Evolutionary conservation across 2,329 filamentous ascomycete genomes (phyloP).

Genomic region (Achaetomium macrosporum): DNA sequence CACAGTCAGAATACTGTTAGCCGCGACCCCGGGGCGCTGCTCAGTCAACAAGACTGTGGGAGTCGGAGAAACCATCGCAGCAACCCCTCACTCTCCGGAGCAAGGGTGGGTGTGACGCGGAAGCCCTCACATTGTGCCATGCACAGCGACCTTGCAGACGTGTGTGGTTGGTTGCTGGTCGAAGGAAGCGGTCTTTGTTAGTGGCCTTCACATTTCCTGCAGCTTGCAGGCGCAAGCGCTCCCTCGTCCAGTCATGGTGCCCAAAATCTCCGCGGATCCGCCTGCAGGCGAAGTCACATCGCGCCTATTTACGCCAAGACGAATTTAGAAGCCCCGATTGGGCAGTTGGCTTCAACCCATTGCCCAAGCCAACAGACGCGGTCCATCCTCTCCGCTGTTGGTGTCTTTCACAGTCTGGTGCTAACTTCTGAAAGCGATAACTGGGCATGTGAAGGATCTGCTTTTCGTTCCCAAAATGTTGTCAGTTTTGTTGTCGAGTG

Average conservation of each 20-base stretch:
- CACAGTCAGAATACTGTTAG: not conserved
- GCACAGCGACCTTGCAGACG: not conserved
- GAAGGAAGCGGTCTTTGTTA: conserved; percentile 7
- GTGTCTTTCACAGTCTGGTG: not conserved
- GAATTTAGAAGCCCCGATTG: conserved; percentile 15
- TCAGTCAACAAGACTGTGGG: too few species aligned
- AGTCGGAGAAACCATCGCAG: too few species aligned
- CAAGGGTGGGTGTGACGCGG: conserved; percentile 8
- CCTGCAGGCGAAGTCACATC: conserved; percentile 25
- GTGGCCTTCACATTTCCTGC: conserved; percentile 20
- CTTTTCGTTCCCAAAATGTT: not conserved
- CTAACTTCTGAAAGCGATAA: not conserved
- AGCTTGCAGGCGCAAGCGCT: conserved; percentile 35
- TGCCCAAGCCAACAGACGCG: conserved; percentile 2
- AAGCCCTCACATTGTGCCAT: not conserved
- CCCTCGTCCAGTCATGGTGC: conserved; percentile 24
- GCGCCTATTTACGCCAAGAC: conserved; percentile 23
- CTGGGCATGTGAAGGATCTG: not conserved
- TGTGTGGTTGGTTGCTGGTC: conserved; percentile 15
- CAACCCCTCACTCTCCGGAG: not conserved
- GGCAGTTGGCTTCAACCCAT: conserved; percentile 1
- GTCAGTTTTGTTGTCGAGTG: not conserved
- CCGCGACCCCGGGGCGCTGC: not conserved
- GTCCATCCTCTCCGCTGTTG: not conserved
- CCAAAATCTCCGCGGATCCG: conserved; percentile 5